Evolutionary conservation across 208 protist species (phyloP), one percentile per base, ranked within the genome.

Genomic region (Trypanosoma melophagium): DNA sequence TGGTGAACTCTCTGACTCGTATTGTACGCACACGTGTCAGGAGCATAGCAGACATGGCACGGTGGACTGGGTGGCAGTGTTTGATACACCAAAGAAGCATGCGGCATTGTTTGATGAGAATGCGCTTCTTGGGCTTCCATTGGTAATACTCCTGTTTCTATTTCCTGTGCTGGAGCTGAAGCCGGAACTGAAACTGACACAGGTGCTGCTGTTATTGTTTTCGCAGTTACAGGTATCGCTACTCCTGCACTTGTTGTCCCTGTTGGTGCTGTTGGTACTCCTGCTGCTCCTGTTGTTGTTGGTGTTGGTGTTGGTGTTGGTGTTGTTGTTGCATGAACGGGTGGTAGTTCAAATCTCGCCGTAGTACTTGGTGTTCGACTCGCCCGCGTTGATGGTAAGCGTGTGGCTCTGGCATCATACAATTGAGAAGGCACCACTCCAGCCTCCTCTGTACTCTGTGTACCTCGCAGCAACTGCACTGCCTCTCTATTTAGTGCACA

Each of bases 401-500:
- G 60, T 35, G 22, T 38, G 19, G 49, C 51, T 8, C 31, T 40
- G 25, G 53, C 40, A 49, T 66, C 62, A 4, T 60, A 66, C 14
- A 49, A 38, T 21, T 52, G 54, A 16, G 76, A 69, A 14, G 63
- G 41, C 2, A 21, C 59, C 7, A 69, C 69, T 52, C 70, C 69
- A 19, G 45, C 1, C 22, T 51, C 69, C 44, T 45, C 58, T n/a
- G 8, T 44, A 13, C 76, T 72, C 51, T 81, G 72, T 2, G 55
- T 35, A 4, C 84, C 80, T 14, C 80, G 72, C 28, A 96, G 79
- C n/a, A 92, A 86, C 35, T 93, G 81, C 66, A 95, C 86, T 5
- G 94, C 94, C 66, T 97, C 94, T 7, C 87, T 87, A 63, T 97
- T 97, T 52, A 97, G 69, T 5, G 94, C 90, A 49, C 85, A 91